Percentiles rank a stretch among this genome's conserved stretches.
These are phyloP conservation scores for Scutellaria galericulata DNA, from an alignment of 257 asterid species.

Conservation along the genomic window DNA sequence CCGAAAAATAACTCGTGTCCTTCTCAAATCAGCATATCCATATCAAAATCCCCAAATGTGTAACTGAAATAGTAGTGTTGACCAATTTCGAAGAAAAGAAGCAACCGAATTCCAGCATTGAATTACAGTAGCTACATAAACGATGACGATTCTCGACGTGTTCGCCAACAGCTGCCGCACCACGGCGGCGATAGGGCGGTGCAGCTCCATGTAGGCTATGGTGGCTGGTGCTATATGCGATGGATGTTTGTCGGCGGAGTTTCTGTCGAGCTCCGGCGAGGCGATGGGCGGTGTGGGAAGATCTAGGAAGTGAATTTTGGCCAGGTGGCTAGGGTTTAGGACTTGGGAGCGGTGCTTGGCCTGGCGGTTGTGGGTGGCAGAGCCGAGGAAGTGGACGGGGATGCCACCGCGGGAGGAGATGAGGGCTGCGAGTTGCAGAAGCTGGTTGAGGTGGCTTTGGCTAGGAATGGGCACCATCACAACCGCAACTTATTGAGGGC, in stretches of 20 bases:
- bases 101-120: too few species aligned
- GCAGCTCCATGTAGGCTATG: slow-evolving; percentile 37
- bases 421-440: slow-evolving; percentile 42
- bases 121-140: too few species aligned
- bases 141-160: slow-evolving; percentile 32
- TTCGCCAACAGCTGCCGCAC: slow-evolving; percentile 26
- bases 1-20: too few species aligned
- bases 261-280: not conserved
- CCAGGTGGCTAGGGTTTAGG: not conserved
- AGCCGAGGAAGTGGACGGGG: slow-evolving; percentile 39
- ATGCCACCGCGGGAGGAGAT: slow-evolving; percentile 31
- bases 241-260: slow-evolving; percentile 30
- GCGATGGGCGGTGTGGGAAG: slow-evolving; percentile 29
- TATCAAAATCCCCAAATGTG: too few species aligned
- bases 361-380: slow-evolving; percentile 46
- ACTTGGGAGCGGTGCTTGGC: slow-evolving; percentile 29
- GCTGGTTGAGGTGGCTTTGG: slow-evolving; percentile 51
- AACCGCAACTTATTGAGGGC: slow-evolving; percentile 11
- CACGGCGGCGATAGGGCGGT: slow-evolving; percentile 32
- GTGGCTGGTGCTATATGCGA: slow-evolving; percentile 43
- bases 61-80: too few species aligned
- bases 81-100: too few species aligned
- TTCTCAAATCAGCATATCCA: too few species aligned
- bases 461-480: slow-evolving; percentile 39
- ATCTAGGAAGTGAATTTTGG: slow-evolving; percentile 34